Percentiles rank a stretch among this genome's conserved stretches.
phyloP scores from a whole-genome alignment of 2,329 filamentous ascomycete species.

The Fusarium denticulatum region DNA sequence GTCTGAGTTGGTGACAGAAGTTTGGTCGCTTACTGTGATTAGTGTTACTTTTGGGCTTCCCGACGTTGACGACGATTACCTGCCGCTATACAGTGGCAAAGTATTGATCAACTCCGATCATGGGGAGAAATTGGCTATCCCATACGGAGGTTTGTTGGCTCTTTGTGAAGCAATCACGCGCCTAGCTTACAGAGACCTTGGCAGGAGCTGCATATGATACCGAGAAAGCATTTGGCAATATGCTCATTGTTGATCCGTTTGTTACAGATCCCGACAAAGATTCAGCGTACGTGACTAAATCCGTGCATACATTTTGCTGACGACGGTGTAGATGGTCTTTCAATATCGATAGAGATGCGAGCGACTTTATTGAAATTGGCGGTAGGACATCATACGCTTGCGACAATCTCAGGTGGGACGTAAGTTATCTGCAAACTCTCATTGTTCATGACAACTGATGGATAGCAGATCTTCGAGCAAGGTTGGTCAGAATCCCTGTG shows the following conservation, averaged over 20 bases:
- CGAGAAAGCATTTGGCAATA: conserved; percentile 51
- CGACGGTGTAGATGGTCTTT: conserved; percentile 47
- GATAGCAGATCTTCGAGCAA: conserved; percentile 50
- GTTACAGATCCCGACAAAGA: conserved; percentile 39
- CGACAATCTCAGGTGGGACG: conserved; percentile 50
- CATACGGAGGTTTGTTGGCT: conserved; percentile 50
- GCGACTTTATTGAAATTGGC: conserved; percentile 47
- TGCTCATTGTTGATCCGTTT: conserved; percentile 47
- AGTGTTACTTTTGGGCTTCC: conserved; percentile 47
- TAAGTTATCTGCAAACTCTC: conserved; percentile 27
- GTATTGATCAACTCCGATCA: conserved; percentile 53
- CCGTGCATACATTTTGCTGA: background rate
- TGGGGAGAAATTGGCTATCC: conserved; percentile 53
- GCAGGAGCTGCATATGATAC: conserved; percentile 51
- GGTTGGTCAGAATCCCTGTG: conserved; percentile 53
- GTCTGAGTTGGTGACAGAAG: background rate
- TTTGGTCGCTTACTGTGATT: background rate
- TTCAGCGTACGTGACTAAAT: conserved; percentile 34
- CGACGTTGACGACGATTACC: conserved; percentile 45
- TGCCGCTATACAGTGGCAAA: conserved; percentile 58
- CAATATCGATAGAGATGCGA: conserved; percentile 39
- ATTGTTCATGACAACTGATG: background rate
- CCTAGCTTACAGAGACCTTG: background rate
- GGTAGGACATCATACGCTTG: conserved; percentile 47
- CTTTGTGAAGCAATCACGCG: background rate